phyloP scores from a whole-genome alignment of 352 stramenopile genomes.

The Pythium angustatum region DNA sequence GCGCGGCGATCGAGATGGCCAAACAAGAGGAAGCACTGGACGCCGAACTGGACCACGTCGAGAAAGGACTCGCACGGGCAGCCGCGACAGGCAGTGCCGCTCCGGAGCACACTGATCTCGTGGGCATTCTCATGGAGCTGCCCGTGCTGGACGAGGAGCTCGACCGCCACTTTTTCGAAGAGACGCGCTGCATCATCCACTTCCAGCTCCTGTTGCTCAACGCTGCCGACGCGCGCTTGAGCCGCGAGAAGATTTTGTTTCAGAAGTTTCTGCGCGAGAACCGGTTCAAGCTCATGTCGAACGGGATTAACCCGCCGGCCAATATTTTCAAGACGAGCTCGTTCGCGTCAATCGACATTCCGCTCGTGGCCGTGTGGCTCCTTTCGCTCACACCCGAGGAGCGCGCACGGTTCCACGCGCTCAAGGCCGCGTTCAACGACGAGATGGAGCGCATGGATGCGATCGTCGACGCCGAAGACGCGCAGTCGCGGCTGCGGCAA shows the following conservation, averaged over 20 bases:
- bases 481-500: constrained; percentile 47
- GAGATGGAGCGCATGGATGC: constrained; percentile 84
- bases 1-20: constrained; percentile 17
- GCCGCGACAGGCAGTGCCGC: background rate
- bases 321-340: constrained; percentile 90
- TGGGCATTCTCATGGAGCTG: constrained; percentile 62
- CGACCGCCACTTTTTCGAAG: constrained; percentile 82
- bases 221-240: constrained; percentile 82
- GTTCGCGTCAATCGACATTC: constrained; percentile 90
- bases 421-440: constrained; percentile 87
- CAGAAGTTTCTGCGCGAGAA: constrained; percentile 94
- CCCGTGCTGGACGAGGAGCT: constrained; percentile 74
- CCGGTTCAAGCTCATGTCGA: constrained; percentile 93
- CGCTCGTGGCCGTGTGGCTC: constrained; percentile 89
- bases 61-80: constrained; percentile 9
- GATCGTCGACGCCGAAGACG: constrained; percentile 78
- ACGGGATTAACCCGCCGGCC: constrained; percentile 88
- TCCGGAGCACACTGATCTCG: constrained; percentile 56
- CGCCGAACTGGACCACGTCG: constrained; percentile 23
- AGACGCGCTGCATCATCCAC: constrained; percentile 91
- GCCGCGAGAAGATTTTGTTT: constrained; percentile 91
- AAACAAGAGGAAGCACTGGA: constrained; percentile 23
- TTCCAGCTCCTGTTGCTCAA: constrained; percentile 91
- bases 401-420: constrained; percentile 82
- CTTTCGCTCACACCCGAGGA: constrained; percentile 83